Conservation (phyloP, 1,284 basidiomycete genomes). For the Leccinum pachyderme region DNA sequence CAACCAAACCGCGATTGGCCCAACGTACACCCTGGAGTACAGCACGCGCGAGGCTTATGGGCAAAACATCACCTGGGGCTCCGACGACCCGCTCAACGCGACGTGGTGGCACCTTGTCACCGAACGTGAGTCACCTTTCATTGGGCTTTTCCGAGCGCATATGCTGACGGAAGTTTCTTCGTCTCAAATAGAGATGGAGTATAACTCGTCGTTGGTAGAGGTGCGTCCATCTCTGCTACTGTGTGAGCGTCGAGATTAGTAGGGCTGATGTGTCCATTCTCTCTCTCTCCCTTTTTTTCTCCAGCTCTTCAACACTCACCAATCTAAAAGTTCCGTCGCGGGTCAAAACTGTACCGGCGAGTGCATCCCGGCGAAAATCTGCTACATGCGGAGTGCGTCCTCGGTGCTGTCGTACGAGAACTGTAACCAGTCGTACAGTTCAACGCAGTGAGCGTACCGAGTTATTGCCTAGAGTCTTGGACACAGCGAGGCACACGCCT, state of each 20-base stretch:
- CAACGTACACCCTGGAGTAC: conserved; percentile 44
- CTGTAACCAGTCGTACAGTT: conserved; percentile 39
- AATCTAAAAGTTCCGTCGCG: conserved; percentile 40
- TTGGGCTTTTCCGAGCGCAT: not conserved
- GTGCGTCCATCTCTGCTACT: conserved; percentile 14
- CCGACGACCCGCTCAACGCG: conserved; percentile 44
- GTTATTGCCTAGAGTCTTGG: not conserved
- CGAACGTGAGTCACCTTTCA: conserved; percentile 30
- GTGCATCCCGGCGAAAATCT: conserved; percentile 44
- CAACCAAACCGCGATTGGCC: conserved; percentile 36
- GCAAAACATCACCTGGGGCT: conserved; percentile 42
- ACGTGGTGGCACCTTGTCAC: conserved; percentile 52
- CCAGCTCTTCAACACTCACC: conserved; percentile 41
- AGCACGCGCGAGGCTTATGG: conserved; percentile 43
- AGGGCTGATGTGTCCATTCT: not conserved
- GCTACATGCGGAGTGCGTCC: conserved; percentile 46
- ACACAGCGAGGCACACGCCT: not conserved
- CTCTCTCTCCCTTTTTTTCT: not conserved
- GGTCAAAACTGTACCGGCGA: conserved; percentile 35
- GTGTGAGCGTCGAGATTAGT: not conserved
- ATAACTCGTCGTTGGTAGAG: conserved; percentile 36
- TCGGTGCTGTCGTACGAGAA: conserved; percentile 35
- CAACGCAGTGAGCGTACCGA: conserved; percentile 15
- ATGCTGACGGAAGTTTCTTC: not conserved
- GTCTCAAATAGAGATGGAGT: conserved; percentile 36